Base-by-base conservation (phyloP, 352 stramenopile species). In the Phytophthora pistaciae region DNA sequence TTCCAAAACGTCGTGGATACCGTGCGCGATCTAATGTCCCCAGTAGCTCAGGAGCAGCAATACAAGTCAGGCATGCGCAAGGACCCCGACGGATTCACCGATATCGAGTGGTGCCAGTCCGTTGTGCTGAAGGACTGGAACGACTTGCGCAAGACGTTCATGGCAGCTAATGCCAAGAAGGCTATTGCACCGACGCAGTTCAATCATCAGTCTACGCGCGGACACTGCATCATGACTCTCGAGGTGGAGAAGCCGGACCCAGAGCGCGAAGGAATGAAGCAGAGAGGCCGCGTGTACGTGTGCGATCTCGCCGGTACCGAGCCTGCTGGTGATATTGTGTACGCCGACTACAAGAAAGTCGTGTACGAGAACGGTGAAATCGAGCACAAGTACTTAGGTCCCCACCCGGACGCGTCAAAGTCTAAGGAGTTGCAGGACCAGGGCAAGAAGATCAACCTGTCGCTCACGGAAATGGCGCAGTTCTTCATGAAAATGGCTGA, bases 401-500 rank as follows among this genome's bases (percentile, higher is more conserved):
- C 93, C 5, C 94, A 98, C 63, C 75, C 88, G 18, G 93, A 98
- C 60, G 72, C 93, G 29, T 88, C 87, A 59, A 98, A 98, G 77
- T 98, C 93, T 23, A 98, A 98, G 80, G 90, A 98, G 56, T 72
- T 98, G 42, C 95, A 98, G 77, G 94, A 97, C 74, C 92, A 98
- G 66, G 95, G 95, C 56, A 98, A 98, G 86, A 98, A 98, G 70
- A 98, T 98, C 84, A 98, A 98, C 63, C 66, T 98, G 59, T 98
- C 92, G 25, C 80, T 98, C 23, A 98, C 93, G 10, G 95, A 98
- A 82, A 98, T 98, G 95, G 89, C 94, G 14, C 94, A 98, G 72
- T 98, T 98, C 74, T 98, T 98, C 81, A 98, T 98, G 92, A 98
- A 98, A 71, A 98, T 98, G 94, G 94, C 95, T 25, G 95, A 98